A percentile compares a stretch with the other conserved stretches of the same genome.
Evolutionary conservation across 1,284 basidiomycete species (phyloP).

Genomic region (Sporisorium scitamineum): DNA sequence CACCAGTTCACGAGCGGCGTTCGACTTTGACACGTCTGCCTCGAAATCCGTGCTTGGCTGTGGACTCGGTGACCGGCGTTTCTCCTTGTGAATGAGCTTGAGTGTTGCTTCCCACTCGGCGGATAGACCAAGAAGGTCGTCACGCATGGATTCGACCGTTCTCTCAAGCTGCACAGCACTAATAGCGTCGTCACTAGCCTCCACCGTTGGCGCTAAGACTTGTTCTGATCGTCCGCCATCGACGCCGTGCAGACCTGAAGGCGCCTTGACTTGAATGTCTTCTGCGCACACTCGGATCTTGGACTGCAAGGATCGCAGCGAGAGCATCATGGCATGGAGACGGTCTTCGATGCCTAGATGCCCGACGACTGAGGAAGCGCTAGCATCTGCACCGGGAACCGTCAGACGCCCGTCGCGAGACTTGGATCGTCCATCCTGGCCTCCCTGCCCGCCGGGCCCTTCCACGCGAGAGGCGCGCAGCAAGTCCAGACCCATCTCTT

Average conservation of each 20-base stretch:
- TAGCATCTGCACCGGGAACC: conserved; percentile 3
- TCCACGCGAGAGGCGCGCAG: conserved; percentile 4
- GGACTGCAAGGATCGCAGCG: conserved; percentile 66
- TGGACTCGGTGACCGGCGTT: conserved; percentile 38
- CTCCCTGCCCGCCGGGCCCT: not conserved
- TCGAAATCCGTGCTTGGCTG: conserved; percentile 20
- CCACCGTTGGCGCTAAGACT: not conserved
- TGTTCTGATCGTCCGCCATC: not conserved
- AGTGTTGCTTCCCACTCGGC: conserved; percentile 64
- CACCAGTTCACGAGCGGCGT: conserved; percentile 32
- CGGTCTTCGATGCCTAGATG: conserved; percentile 61
- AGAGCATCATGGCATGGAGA: conserved; percentile 55
- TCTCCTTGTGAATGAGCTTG: conserved; percentile 52
- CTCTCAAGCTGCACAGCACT: conserved; percentile 33
- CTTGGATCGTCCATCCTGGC: conserved; percentile 3
- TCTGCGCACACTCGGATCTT: conserved; percentile 65
- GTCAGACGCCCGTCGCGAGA: conserved; percentile 15
- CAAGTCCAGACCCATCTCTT: conserved; percentile 29
- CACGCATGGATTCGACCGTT: conserved; percentile 58
- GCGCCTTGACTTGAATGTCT: conserved; percentile 49
- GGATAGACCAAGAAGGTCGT: conserved; percentile 61
- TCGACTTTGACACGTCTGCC: conserved; percentile 14
- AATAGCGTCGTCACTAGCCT: conserved; percentile 10
- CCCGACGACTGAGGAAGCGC: conserved; percentile 4
- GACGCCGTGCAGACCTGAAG: conserved; percentile 55